Evolutionary conservation across 352 stramenopile species (phyloP).

Genomic region (Pythium chondricola): DNA sequence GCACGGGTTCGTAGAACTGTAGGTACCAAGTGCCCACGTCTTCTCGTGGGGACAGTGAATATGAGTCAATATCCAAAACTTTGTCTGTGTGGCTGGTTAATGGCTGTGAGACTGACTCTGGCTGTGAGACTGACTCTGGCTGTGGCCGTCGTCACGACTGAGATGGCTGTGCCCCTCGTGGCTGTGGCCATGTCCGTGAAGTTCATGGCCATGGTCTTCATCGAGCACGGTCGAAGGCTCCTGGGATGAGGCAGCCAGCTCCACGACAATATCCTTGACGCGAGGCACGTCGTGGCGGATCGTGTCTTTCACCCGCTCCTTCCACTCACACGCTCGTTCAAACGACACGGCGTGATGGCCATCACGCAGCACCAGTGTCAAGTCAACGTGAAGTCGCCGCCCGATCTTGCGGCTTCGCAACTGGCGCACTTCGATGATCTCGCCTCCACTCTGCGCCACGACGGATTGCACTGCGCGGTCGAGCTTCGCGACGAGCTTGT

Average conservation of each 20-base stretch:
- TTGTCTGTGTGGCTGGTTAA: neutral
- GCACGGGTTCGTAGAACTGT: neutral
- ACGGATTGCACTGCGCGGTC: slow-evolving; percentile 30
- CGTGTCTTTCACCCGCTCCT: slow-evolving; percentile 42
- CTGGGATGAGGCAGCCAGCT: slow-evolving; percentile 34
- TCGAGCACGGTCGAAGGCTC: slow-evolving; percentile 20
- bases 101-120: neutral
- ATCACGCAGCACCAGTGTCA: slow-evolving; percentile 41
- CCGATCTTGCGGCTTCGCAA: slow-evolving; percentile 55
- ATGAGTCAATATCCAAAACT: neutral
- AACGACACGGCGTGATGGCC: slow-evolving; percentile 20
- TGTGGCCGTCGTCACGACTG: slow-evolving; percentile 5
- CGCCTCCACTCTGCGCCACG: slow-evolving; percentile 30
- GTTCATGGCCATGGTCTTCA: neutral
- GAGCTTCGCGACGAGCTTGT: slow-evolving; percentile 30
- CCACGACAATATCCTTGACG: slow-evolving; percentile 59
- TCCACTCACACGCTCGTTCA: slow-evolving; percentile 43
- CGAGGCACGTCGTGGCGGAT: slow-evolving; percentile 39
- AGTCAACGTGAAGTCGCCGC: slow-evolving; percentile 49
- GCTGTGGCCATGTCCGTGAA: neutral
- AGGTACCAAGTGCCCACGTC: neutral
- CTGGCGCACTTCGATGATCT: slow-evolving; percentile 37
- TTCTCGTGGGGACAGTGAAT: no score
- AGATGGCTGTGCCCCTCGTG: slow-evolving; percentile 1
- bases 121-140: slow-evolving; percentile 3